Conservation (phyloP, 306 rosid genomes). For the Sphenostylis stenocarpa region DNA sequence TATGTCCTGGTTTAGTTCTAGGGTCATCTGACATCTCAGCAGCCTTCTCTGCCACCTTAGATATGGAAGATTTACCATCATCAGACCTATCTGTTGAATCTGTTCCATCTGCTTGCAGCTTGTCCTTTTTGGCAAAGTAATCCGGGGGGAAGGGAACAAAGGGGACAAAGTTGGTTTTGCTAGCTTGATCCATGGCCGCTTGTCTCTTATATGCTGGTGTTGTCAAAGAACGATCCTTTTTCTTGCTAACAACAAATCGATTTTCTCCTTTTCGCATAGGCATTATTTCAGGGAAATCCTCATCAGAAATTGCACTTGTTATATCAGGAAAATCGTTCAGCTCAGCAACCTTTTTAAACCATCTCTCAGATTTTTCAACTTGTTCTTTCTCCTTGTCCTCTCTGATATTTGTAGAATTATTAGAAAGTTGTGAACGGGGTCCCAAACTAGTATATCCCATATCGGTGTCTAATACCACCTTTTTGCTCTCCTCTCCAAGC, state of each 20-base stretch:
- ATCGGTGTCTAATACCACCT: constrained; percentile 2
- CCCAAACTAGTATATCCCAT: constrained; percentile 26
- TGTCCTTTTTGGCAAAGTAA: constrained; percentile 75
- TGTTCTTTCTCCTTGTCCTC: constrained; percentile 52
- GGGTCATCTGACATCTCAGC: constrained; percentile 34
- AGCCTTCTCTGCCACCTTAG: constrained; percentile 37
- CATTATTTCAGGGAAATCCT: constrained; percentile 94
- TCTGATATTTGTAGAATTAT: constrained; percentile 29
- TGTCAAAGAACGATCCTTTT: constrained; percentile 85
- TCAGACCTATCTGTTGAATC: constrained; percentile 26
- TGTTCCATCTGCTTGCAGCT: constrained; percentile 42
- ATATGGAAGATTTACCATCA: constrained; percentile 39
- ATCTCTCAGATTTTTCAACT: constrained; percentile 84
- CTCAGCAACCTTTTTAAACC: constrained; percentile 86
- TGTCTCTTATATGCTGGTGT: constrained; percentile 86
- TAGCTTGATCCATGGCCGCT: constrained; percentile 70
- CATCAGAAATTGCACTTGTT: constrained; percentile 62
- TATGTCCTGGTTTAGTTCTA: constrained; percentile 32
- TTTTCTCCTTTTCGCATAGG: constrained; percentile 96
- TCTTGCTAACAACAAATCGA: constrained; percentile 81
- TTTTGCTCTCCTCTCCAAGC: constrained; percentile 36
- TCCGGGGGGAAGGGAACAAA: constrained; percentile 94
- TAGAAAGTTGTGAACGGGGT: constrained; percentile 29
- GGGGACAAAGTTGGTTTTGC: constrained; percentile 68
- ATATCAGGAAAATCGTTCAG: constrained; percentile 70